Conservation (phyloP, 2,329 filamentous ascomycete species). For the Aspergillus sergii region DNA sequence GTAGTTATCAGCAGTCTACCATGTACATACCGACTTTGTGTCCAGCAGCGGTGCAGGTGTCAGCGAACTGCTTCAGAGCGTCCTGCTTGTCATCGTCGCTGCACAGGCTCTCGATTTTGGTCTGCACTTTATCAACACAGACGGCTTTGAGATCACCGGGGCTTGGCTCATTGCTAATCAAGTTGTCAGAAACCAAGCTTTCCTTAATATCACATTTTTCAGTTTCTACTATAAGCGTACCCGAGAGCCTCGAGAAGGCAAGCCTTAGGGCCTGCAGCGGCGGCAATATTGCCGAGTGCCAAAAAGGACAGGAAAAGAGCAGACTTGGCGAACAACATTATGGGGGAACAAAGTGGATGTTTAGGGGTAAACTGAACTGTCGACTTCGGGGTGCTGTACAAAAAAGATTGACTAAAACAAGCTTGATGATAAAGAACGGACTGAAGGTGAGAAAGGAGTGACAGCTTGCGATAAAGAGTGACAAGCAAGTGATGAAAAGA, state of each 20-base stretch:
- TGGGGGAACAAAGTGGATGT: conserved; percentile 18
- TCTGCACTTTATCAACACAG: conserved; percentile 43
- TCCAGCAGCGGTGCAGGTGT: conserved; percentile 43
- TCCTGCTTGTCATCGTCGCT: conserved; percentile 29
- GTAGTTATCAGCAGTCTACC: background rate
- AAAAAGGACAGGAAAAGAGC: conserved; percentile 48
- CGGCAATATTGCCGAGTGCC: conserved; percentile 47
- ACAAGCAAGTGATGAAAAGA: conserved; percentile 8
- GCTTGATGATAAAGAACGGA: background rate
- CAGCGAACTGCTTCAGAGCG: conserved; percentile 43
- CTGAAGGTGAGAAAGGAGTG: background rate
- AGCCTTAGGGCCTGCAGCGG: conserved; percentile 49
- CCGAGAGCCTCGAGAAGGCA: conserved; percentile 56
- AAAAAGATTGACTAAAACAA: conserved; percentile 20
- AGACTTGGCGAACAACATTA: conserved; percentile 50
- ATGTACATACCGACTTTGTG: conserved; percentile 41
- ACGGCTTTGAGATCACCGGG: conserved; percentile 43
- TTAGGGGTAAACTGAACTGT: conserved; percentile 8
- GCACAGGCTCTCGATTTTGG: conserved; percentile 40
- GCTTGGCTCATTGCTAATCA: conserved; percentile 35
- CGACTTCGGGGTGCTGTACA: conserved; percentile 17
- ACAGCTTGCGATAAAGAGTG: background rate
- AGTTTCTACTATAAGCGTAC: conserved; percentile 36
- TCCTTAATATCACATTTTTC: background rate
- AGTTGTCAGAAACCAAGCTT: conserved; percentile 3